A percentile compares a stretch with the other conserved stretches of the same genome.
Conservation (phyloP, 768 basidiomycete species). For the Lactifluus rugatus region DNA sequence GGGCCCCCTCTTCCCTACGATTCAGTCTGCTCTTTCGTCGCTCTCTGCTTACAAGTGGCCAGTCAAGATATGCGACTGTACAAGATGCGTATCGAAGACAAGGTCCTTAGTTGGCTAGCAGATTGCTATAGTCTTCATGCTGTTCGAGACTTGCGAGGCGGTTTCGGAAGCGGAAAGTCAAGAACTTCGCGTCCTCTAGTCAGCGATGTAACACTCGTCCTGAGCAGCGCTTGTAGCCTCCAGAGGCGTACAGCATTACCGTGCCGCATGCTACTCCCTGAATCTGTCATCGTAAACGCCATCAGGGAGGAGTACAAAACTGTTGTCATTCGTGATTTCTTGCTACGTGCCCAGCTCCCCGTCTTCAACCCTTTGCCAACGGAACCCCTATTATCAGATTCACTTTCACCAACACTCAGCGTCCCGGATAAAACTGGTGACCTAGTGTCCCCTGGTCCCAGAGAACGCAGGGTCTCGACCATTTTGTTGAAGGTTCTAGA, state of each 20-base stretch:
- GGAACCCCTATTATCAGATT: not conserved
- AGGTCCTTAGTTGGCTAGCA: constrained; percentile 71
- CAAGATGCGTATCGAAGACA: constrained; percentile 79
- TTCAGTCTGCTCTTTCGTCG: constrained; percentile 78
- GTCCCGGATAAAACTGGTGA: constrained; percentile 21
- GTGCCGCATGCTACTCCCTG: constrained; percentile 52
- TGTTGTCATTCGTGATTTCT: constrained; percentile 55
- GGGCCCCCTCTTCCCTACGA: constrained; percentile 83
- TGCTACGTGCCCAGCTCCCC: constrained; percentile 58
- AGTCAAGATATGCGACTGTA: constrained; percentile 77
- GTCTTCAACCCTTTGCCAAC: constrained; percentile 22
- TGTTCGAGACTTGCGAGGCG: constrained; percentile 27
- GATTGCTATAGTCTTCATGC: constrained; percentile 55
- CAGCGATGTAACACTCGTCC: constrained; percentile 51
- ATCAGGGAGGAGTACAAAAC: constrained; percentile 50
- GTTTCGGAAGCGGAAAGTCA: constrained; percentile 28
- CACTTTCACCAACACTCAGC: not conserved
- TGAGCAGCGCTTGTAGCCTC: constrained; percentile 57
- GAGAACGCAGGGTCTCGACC: constrained; percentile 52
- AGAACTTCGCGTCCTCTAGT: constrained; percentile 45
- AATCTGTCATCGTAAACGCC: constrained; percentile 52
- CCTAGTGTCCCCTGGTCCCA: constrained; percentile 39
- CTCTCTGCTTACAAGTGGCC: constrained; percentile 56
- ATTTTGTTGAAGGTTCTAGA: constrained; percentile 60
- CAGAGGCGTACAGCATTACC: constrained; percentile 36